Evolutionary conservation across 805 yeast genomes (phyloP).

Genomic region (Zygosaccharomyces gambellarensis): DNA sequence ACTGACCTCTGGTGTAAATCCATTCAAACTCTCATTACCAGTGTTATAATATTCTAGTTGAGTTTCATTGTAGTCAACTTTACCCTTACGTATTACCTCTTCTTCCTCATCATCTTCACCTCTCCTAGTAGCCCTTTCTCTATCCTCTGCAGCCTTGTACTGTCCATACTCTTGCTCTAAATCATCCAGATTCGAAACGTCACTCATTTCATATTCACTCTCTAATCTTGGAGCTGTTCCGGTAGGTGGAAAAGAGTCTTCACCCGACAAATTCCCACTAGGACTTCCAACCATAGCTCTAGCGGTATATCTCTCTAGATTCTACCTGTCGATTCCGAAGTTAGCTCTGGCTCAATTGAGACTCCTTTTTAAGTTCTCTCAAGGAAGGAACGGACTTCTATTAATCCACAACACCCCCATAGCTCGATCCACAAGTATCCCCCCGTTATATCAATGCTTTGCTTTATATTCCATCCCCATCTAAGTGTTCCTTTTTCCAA

Average conservation of each 20-base stretch:
- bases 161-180: slow-evolving; percentile 29
- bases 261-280: neutral
- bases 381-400: too few species aligned
- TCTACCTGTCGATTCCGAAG: neutral
- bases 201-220: neutral
- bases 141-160: slow-evolving; percentile 18
- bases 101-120: neutral
- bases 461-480: neutral
- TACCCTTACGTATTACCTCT: neutral
- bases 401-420: too few species aligned
- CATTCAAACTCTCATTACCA: neutral
- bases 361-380: too few species aligned
- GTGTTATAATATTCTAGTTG: slow-evolving; percentile 8
- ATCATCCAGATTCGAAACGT: slow-evolving; percentile 20
- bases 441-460: neutral
- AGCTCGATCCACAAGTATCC: too few species aligned
- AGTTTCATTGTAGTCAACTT: slow-evolving; percentile 5
- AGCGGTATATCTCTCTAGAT: neutral
- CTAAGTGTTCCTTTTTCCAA: neutral
- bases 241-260: neutral
- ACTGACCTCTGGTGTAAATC: neutral
- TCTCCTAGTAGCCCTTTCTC: neutral
- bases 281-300: neutral
- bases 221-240: neutral
- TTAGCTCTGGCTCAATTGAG: neutral